A percentile compares a stretch with the other conserved stretches of the same genome.
Evolutionary conservation across 2,329 filamentous ascomycete genomes (phyloP).

Genomic region (Colletotrichum sp.): DNA sequence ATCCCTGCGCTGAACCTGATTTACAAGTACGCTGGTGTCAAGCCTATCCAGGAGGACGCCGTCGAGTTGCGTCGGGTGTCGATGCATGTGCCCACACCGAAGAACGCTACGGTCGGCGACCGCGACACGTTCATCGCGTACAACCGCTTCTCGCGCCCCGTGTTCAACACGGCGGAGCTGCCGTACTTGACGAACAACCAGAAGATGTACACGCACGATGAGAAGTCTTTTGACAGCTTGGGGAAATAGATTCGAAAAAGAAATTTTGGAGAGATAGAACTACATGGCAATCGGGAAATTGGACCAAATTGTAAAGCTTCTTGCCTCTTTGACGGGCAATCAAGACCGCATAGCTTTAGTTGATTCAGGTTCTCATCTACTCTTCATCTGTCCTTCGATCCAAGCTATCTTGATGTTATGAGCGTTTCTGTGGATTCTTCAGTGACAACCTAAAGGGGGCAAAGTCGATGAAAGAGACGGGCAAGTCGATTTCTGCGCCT

Average conservation of each 20-base stretch:
- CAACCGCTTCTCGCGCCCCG: slow-evolving; percentile 51
- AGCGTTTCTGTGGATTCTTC: not conserved
- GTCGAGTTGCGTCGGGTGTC: slow-evolving; percentile 41
- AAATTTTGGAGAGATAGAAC: not conserved
- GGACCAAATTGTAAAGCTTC: not conserved
- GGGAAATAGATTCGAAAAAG: not conserved
- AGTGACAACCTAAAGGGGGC: too few relatives aligned
- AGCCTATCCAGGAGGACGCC: slow-evolving; percentile 47
- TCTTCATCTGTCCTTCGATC: not conserved
- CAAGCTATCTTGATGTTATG: not conserved
- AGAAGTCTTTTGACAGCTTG: not conserved
- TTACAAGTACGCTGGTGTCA: slow-evolving; percentile 42
- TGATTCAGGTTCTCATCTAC: not conserved
- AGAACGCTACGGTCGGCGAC: slow-evolving; percentile 43
- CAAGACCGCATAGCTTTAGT: not conserved
- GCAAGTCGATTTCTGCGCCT: too few relatives aligned
- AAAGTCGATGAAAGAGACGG: too few relatives aligned
- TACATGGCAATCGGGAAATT: not conserved
- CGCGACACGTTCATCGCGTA: slow-evolving; percentile 46
- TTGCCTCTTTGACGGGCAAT: not conserved
- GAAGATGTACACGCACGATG: not conserved
- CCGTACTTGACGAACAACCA: not conserved
- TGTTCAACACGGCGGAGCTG: not conserved
- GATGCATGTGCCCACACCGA: slow-evolving; percentile 37
- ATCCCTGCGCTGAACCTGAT: slow-evolving; percentile 47